phyloP scores from a whole-genome alignment of 345 rosid species.

The Rhodomyrtus tomentosa region DNA sequence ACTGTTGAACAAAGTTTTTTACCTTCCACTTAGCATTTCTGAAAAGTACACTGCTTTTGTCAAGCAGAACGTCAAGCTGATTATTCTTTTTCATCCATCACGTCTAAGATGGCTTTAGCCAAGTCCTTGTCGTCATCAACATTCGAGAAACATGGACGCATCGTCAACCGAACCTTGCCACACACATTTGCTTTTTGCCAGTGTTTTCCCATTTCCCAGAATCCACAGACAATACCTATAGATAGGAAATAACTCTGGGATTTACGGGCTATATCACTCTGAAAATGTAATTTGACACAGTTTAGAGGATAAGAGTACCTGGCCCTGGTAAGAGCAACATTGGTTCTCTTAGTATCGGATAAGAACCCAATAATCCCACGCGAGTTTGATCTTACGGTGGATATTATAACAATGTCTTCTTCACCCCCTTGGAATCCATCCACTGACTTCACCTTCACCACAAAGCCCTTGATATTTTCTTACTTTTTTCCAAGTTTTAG shows the following conservation, averaged over 20 bases:
- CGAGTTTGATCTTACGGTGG: slow-evolving; percentile 26
- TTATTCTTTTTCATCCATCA: slow-evolving; percentile 23
- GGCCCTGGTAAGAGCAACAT: slow-evolving; percentile 33
- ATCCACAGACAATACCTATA: slow-evolving; percentile 46
- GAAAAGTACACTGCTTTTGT: slow-evolving; percentile 14
- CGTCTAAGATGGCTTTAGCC: slow-evolving; percentile 19
- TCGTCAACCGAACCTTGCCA: slow-evolving; percentile 26
- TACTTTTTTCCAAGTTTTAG: slow-evolving; percentile 13
- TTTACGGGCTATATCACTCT: neutral
- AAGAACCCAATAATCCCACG: slow-evolving; percentile 19
- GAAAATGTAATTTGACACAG: neutral
- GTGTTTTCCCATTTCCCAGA: slow-evolving; percentile 34
- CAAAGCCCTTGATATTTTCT: slow-evolving; percentile 3
- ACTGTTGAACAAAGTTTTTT: neutral
- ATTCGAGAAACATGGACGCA: slow-evolving; percentile 37
- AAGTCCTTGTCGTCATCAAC: slow-evolving; percentile 28
- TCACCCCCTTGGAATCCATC: slow-evolving; percentile 39
- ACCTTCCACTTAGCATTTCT: slow-evolving; percentile 41
- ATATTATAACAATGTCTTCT: slow-evolving; percentile 25
- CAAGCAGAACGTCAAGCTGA: slow-evolving; percentile 30
- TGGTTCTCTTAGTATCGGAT: slow-evolving; percentile 13
- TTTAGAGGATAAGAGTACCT: slow-evolving; percentile 13
- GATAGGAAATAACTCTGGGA: neutral
- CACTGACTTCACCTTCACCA: slow-evolving; percentile 21
- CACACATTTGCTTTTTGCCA: slow-evolving; percentile 17